phyloP scores from a whole-genome alignment of 768 basidiomycete species.

The Trametes meyenii region DNA sequence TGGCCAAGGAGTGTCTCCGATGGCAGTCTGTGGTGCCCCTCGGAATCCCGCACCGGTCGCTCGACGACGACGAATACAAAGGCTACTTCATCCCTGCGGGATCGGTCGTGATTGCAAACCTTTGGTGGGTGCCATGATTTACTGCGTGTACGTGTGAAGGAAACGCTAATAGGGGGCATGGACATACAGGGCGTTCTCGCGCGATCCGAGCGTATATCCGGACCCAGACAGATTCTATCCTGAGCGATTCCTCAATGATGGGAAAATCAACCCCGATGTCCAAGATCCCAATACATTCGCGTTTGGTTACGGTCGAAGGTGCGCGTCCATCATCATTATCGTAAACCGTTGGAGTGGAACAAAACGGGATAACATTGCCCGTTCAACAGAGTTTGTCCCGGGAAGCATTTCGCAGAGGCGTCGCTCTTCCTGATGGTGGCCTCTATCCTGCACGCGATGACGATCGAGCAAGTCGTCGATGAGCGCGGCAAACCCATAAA shows the following conservation, averaged over 20 bases:
- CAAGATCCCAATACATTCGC: constrained; percentile 16
- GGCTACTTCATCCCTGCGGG: constrained; percentile 24
- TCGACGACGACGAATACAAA: constrained; percentile 22
- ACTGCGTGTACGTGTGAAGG: background rate
- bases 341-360: too few species aligned
- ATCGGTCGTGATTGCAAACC: constrained; percentile 14
- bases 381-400: constrained; percentile 8
- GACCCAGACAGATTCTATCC: constrained; percentile 22
- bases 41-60: constrained; percentile 16
- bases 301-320: constrained; percentile 25
- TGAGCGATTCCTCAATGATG: constrained; percentile 22
- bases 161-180: background rate
- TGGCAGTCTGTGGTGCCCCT: constrained; percentile 30
- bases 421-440: constrained; percentile 21
- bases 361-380: background rate
- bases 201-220: constrained; percentile 13
- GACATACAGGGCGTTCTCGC: constrained; percentile 12
- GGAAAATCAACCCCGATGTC: constrained; percentile 11
- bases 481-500: constrained; percentile 14
- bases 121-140: constrained; percentile 4
- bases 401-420: constrained; percentile 18
- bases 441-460: constrained; percentile 15
- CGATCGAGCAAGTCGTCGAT: constrained; percentile 15
- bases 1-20: constrained; percentile 31
- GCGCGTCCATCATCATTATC: background rate